These are phyloP conservation scores for Mycena galericulata DNA, from an alignment of 768 basidiomycete species.

Conservation along the genomic window DNA sequence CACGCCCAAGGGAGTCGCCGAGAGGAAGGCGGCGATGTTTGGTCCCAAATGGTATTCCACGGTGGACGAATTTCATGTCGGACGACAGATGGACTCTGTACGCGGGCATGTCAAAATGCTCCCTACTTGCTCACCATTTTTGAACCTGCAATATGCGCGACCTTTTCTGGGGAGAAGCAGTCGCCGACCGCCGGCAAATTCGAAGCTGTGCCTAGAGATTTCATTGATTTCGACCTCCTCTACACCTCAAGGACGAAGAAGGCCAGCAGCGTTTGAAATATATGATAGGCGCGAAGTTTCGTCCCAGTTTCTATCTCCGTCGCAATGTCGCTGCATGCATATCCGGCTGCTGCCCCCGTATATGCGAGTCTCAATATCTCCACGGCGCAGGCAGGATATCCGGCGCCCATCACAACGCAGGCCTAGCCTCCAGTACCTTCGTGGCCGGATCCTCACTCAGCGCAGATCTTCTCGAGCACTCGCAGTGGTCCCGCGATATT, in stretches of 20 bases:
- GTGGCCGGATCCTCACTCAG: conserved; percentile 29
- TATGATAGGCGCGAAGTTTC: conserved; percentile 25
- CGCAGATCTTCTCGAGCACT: conserved; percentile 31
- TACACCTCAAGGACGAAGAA: conserved; percentile 30
- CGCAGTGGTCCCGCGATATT: conserved; percentile 24
- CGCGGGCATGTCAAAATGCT: conserved; percentile 9
- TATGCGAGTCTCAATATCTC: conserved; percentile 2
- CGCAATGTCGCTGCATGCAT: conserved; percentile 25
- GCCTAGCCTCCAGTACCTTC: conserved; percentile 21
- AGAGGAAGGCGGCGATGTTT: no score
- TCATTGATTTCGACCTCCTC: conserved; percentile 31
- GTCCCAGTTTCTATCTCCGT: conserved; percentile 23
- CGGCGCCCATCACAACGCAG: conserved; percentile 9
- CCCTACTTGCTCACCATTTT: conserved; percentile 29
- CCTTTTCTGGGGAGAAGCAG: conserved; percentile 29
- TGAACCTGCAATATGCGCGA: conserved; percentile 13
- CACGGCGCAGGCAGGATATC: not conserved
- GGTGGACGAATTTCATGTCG: not conserved
- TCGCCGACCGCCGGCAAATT: conserved; percentile 15
- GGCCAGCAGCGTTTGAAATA: conserved; percentile 21
- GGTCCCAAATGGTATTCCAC: no score
- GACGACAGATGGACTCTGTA: conserved; percentile 7
- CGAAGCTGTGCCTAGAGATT: conserved; percentile 29
- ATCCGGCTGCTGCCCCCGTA: not conserved
- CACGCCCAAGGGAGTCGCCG: no score